Evolutionary conservation across 176 grass and related monocot genomes (phyloP), one percentile per base, ranked within the genome.

Genomic region (Avena eriantha): DNA sequence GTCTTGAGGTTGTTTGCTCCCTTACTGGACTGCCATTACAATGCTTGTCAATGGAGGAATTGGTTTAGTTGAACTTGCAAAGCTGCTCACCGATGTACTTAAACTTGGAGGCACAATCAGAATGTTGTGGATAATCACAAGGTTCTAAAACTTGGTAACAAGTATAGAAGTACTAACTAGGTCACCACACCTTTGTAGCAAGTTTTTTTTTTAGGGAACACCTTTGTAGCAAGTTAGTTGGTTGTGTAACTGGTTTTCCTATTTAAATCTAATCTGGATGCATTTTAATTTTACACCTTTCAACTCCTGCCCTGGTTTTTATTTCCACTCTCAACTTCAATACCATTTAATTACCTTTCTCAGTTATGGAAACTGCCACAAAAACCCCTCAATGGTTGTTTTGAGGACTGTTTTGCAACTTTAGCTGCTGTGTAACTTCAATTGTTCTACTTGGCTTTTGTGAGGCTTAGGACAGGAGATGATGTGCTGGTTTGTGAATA

Each of bases 1-100:
- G 10, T 11, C 55, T 18, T 72, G 29, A 83, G 21, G 69, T 55
- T 89, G 57, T 48, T 79, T 47, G 26, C 79, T 73, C 68, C 35
- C 35, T 90, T 67, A 61, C 36, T 69, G 69, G 53, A 34, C 55
- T 82, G 60, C 83, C 18, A 10, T 69, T 21, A 54, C 68, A 83
- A 73, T 64, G 57, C 57, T 84, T 80, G 24, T 23, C 48, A 80
- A 3, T 74, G 48, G 10, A 66, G 75, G 48, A 49, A 66, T 67
- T 2, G 46, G 8, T 76, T 77, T 77, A 61, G 3, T 43, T 49
- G 51, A 61, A 9, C 50, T 49, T 87, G 35, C 46, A 0, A 2
- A 15, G 24, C 53, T 65, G 55, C 47, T 78, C 61, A 9, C 1
- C 10, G 34, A 31, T 43, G 18, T 48, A 59, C 47, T 16, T 87